Base-by-base conservation (phyloP, 2,329 filamentous ascomycete genomes). In the Graphilbum ipis-grandicollis region DNA sequence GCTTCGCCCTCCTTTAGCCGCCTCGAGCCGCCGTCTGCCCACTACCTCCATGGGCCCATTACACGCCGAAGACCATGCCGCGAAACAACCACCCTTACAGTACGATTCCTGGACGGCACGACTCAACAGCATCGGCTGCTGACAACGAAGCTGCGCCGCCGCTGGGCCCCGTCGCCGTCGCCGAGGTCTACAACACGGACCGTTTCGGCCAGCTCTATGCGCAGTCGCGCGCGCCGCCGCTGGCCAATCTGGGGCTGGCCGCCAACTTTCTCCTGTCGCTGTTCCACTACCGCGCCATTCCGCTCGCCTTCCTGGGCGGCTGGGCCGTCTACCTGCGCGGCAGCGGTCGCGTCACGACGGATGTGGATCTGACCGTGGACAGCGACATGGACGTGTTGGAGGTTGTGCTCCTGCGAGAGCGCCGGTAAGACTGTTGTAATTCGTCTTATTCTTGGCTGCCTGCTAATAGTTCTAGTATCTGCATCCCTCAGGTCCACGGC, bases 101-200 rank as follows among this genome's bases (percentile, higher is more conserved):
- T n/a, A n/a, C n/a, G n/a, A 10, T 10, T 23, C 21, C 21, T 10
- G 10, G 6, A 23, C 10, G 21, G 21, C 21, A 23, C 6, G 21
- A 10, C 21, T 23, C 21, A 23, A 23, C 21, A 23, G 21, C 21
- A 10, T 23, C 21, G 10, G 21, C 21, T 10, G 6, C 10, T 23
- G 21, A 10, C 21, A 23, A 10, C 5, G 21, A 23, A 5, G 21
- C 6, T 6, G 21, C 21, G 21, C 21, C 21, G 21, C 21, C 6
- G 21, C 6, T 10, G 21, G 10, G 15, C n/a, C 18, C 37, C 5
- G 19, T 23, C 6, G 18, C 12, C 21, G 30, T 37, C 32, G 43
- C 43, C 25, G 43, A 44, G 34, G 36, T 43, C 25, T 44, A 44
- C 35, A 28, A 44, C 39, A 43, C 41, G 10, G 38, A 44, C 34